These are phyloP conservation scores for Santalum album DNA, from an alignment of 164 flowering plant species.

Conservation along the genomic window DNA sequence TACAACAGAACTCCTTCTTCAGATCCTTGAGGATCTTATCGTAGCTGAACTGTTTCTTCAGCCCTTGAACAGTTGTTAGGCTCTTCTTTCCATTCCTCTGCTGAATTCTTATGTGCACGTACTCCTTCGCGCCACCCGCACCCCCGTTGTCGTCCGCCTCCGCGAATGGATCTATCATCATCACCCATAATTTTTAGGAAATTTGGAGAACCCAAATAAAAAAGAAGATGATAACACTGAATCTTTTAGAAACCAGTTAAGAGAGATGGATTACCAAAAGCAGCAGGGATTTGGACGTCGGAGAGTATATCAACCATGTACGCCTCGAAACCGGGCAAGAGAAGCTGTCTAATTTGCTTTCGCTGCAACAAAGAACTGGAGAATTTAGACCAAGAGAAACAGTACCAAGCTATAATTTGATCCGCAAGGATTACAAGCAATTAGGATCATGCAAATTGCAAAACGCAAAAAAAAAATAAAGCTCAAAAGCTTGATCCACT, in stretches of 20 bases:
- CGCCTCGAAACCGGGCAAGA: neutral
- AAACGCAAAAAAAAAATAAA: too few relatives aligned
- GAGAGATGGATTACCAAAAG: slow-evolving; percentile 6
- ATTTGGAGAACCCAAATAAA: too few relatives aligned
- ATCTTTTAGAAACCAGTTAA: too few relatives aligned
- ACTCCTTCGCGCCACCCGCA: slow-evolving; percentile 45
- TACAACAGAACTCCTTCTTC: slow-evolving; percentile 74
- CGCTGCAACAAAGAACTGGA: neutral
- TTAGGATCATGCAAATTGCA: too few relatives aligned
- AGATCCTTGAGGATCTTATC: slow-evolving; percentile 62
- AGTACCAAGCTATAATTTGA: too few relatives aligned
- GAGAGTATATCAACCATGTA: slow-evolving; percentile 28
- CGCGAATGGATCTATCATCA: slow-evolving; percentile 57
- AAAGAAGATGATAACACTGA: too few relatives aligned
- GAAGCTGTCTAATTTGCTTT: neutral
- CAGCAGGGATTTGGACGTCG: slow-evolving; percentile 23
- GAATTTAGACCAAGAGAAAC: too few relatives aligned
- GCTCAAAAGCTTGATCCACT: too few relatives aligned
- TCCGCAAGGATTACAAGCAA: too few relatives aligned
- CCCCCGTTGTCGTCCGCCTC: slow-evolving; percentile 42
- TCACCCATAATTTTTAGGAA: too few relatives aligned
- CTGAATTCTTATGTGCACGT: slow-evolving; percentile 72
- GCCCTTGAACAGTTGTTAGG: slow-evolving; percentile 70
- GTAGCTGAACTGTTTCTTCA: slow-evolving; percentile 52
- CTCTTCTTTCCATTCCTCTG: slow-evolving; percentile 80